Base-by-base conservation (phyloP, 2,329 filamentous ascomycete species). In the Diplodia mutila region DNA sequence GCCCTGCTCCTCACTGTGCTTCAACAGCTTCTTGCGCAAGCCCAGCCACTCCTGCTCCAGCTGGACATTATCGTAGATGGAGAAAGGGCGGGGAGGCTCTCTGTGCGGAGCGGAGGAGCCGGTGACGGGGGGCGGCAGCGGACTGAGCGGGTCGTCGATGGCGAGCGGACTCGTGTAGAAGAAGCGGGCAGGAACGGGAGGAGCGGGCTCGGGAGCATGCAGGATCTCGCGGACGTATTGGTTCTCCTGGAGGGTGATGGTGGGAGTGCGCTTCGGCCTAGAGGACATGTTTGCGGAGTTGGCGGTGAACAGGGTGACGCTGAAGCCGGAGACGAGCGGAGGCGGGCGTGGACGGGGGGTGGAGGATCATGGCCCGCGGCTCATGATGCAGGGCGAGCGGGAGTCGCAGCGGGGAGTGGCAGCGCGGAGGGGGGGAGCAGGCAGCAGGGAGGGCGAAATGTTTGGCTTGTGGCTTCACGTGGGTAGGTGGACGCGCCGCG, bases 81-180 rank as follows among this genome's bases (percentile, higher is more conserved):
- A 90, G 78, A 97, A 97, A 0, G 93, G 92, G 52, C 91, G 88
- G 9, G 93, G 87, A 55, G 88, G 86, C 42, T 86, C 84, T 72
- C 86, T 89, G 39, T 84, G 79, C 16, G 84, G 75, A 61, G 76
- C 78, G 67, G 81, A 77, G 57, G 76, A 66, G 34, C 78, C 77
- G 25, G 80, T 89, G 80, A 76, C 83, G 70, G 77, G 85, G 73
- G 75, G 86, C 76, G 77, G 87, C 75, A 80, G 85, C 78, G 90
- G 86, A 11, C 91, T 92, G n/a, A 97, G 85, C 27, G 92, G 92
- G 74, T 97, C 93, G 74, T 97, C 93, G 75, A 97, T 93, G 34
- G 93, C 90, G 61, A 94, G 86, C 14, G 89, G 83, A 12, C 93
- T 95, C 16, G 89, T 86, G 78, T 97, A 97, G 80, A 97, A 97